Evolutionary conservation across 2,329 filamentous ascomycete species (phyloP).

Genomic region (Trichophyton mentagrophytes): DNA sequence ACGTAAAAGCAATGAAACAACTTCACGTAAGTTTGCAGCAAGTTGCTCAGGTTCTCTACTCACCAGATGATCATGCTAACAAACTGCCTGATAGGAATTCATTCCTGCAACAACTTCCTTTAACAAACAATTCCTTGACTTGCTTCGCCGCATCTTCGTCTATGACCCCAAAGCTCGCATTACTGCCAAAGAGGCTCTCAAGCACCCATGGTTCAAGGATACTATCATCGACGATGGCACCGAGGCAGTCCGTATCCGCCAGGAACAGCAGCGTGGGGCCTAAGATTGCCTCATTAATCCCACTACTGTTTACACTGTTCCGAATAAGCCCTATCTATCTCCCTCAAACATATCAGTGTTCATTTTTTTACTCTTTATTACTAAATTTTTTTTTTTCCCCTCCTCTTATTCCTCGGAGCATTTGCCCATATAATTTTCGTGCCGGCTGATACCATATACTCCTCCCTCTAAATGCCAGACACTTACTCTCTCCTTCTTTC

Average conservation of each 20-base stretch:
- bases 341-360: neutral
- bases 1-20: slow-evolving; percentile 56
- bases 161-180: slow-evolving; percentile 55
- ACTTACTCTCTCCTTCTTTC: neutral
- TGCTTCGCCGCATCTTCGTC: slow-evolving; percentile 51
- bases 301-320: neutral
- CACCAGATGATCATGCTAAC: slow-evolving; percentile 13
- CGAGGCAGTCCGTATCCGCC: slow-evolving; percentile 47
- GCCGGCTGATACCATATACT: neutral
- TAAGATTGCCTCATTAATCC: neutral
- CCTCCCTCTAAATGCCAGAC: neutral
- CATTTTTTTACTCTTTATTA: neutral
- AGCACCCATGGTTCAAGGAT: slow-evolving; percentile 56
- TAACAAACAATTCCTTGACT: slow-evolving; percentile 51
- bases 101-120: slow-evolving; percentile 48
- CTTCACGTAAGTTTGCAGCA: slow-evolving; percentile 37
- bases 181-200: slow-evolving; percentile 51
- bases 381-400: neutral
- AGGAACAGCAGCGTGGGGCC: slow-evolving; percentile 13
- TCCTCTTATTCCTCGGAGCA: neutral
- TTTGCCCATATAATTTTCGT: slow-evolving; percentile 1
- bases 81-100: slow-evolving; percentile 40
- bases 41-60: neutral
- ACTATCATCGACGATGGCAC: slow-evolving; percentile 52
- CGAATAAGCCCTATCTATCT: neutral